Percentiles rank a stretch among this genome's conserved stretches.
Conservation (phyloP, 2,329 filamentous ascomycete genomes). For the Cladosporium halotolerans region DNA sequence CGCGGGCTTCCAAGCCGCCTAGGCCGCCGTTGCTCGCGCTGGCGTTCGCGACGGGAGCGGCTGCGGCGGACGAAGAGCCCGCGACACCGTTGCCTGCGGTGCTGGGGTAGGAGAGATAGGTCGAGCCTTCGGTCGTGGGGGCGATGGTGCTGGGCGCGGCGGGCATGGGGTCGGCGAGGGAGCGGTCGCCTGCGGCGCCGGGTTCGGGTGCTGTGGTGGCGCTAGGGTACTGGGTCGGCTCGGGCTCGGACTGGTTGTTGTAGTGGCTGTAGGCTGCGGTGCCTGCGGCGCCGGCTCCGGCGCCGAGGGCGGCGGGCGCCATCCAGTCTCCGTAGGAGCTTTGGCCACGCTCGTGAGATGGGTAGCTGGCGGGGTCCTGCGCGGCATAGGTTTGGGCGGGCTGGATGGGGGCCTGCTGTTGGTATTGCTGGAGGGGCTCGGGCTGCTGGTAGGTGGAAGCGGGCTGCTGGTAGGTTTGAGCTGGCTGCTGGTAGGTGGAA, state of each 20-base stretch:
- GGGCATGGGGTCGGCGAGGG: slow-evolving; percentile 1
- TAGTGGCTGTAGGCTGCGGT: slow-evolving; percentile 31
- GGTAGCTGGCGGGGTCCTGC: slow-evolving; percentile 28
- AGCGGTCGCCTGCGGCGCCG: background rate
- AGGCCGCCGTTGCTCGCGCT: slow-evolving; percentile 11
- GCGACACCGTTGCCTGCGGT: background rate
- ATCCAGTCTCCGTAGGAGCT: slow-evolving; percentile 45
- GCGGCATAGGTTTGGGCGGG: background rate
- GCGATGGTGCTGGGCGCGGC: slow-evolving; percentile 21
- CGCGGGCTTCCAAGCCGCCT: slow-evolving; percentile 29
- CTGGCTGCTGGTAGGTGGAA: slow-evolving; percentile 12
- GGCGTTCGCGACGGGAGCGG: background rate
- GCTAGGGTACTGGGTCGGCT: background rate
- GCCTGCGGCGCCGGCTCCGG: slow-evolving; percentile 31
- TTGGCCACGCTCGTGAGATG: background rate
- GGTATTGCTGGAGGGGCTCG: slow-evolving; percentile 1
- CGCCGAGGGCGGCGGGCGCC: slow-evolving; percentile 37
- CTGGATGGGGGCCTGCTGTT: slow-evolving; percentile 21
- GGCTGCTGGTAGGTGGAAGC: slow-evolving; percentile 1
- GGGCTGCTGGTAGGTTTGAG: slow-evolving; percentile 5
- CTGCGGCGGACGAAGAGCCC: background rate
- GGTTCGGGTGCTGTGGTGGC: background rate
- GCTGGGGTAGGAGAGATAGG: background rate
- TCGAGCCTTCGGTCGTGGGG: slow-evolving; percentile 8
- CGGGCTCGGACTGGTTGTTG: slow-evolving; percentile 14